Evolutionary conservation across 2,329 filamentous ascomycete genomes (phyloP), one percentile per base, ranked within the genome.

Genomic region (Zymoseptoria crescenta): DNA sequence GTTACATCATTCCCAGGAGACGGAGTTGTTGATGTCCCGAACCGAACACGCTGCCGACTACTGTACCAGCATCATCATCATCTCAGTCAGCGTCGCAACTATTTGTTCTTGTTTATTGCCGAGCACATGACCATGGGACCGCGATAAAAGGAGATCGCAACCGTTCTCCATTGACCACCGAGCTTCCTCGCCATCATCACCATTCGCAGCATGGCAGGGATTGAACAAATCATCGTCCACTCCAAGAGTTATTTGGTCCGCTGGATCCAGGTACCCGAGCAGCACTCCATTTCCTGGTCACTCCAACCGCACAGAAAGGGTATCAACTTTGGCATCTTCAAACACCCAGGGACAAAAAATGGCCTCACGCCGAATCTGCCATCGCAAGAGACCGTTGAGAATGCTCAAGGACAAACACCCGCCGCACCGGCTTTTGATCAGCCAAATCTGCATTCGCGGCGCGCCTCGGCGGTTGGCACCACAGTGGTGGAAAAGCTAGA

Each of bases 201-300:
- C 35, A 45, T 16, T 45, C 48, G 52, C 35, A 55, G 51, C 53
- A 96, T 96, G 92, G 91, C 90, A 61, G 91, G 89, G 72, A 95
- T 97, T 80, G 94, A 99, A 79, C 90, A 95, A 78, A 82, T 99
- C 67, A 91, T 97, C 76, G 90, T 99, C 67, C 93, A 96, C 76
- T 96, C 91, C 85, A 96, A 95, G 94, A 96, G 91, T 64, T 99
- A 99, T 77, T 91, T 99, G 68, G 90, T 99, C 59, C 91, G 94
- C 71, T 99, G 94, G 93, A 89, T 96, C 67, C 88, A 91, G 72
- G 93, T 96, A 67, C 87, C 91, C 58, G 87, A 91, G 64, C 88
- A 88, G 56, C 87, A 96, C 74, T 96, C 92, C 55, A 91, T 99
- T 68, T 96, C 92, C 16, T 99, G 94, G 94, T 96, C 91, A 70